Evolutionary conservation across 2,329 filamentous ascomycete genomes (phyloP).

Genomic region (Ceratocystis destructans): DNA sequence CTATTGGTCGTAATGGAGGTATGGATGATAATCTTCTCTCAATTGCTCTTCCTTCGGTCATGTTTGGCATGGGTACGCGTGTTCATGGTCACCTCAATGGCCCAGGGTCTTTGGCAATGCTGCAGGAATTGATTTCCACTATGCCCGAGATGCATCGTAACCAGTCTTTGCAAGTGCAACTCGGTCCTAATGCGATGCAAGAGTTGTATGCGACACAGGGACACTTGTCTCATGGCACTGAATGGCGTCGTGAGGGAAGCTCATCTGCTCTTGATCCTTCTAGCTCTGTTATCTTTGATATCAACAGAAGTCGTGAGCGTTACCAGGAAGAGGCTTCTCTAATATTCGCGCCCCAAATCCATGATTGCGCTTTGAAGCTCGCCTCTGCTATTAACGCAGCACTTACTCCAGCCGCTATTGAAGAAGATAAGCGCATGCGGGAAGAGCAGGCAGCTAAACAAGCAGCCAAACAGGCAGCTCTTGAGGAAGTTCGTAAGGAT

Average conservation of each 20-base stretch:
- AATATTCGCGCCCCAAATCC: slow-evolving; percentile 49
- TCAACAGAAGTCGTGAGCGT: slow-evolving; percentile 57
- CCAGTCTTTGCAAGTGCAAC: slow-evolving; percentile 46
- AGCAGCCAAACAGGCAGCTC: slow-evolving; percentile 3
- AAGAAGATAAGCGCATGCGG: slow-evolving; percentile 49
- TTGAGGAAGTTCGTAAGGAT: slow-evolving; percentile 40
- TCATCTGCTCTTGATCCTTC: slow-evolving; percentile 43
- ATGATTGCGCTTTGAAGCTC: slow-evolving; percentile 51
- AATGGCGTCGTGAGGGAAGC: slow-evolving; percentile 35
- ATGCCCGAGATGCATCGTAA: slow-evolving; percentile 35
- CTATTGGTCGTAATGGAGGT: slow-evolving; percentile 35
- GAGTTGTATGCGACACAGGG: slow-evolving; percentile 36
- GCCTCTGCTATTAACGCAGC: slow-evolving; percentile 56
- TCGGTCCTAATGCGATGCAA: slow-evolving; percentile 36
- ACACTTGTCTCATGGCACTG: slow-evolving; percentile 29
- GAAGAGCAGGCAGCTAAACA: slow-evolving; percentile 31
- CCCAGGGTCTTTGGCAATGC: slow-evolving; percentile 40
- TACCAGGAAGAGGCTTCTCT: slow-evolving; percentile 87
- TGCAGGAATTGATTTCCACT: slow-evolving; percentile 43
- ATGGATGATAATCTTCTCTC: slow-evolving; percentile 31
- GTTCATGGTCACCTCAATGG: slow-evolving; percentile 21
- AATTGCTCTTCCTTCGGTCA: slow-evolving; percentile 33
- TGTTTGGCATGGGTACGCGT: slow-evolving; percentile 28
- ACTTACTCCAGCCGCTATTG: slow-evolving; percentile 72
- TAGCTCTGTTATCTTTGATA: slow-evolving; percentile 62